These are phyloP conservation scores for Gaeumannomyces sp. DNA, from an alignment of 2,329 filamentous ascomycete genomes.

Conservation along the genomic window DNA sequence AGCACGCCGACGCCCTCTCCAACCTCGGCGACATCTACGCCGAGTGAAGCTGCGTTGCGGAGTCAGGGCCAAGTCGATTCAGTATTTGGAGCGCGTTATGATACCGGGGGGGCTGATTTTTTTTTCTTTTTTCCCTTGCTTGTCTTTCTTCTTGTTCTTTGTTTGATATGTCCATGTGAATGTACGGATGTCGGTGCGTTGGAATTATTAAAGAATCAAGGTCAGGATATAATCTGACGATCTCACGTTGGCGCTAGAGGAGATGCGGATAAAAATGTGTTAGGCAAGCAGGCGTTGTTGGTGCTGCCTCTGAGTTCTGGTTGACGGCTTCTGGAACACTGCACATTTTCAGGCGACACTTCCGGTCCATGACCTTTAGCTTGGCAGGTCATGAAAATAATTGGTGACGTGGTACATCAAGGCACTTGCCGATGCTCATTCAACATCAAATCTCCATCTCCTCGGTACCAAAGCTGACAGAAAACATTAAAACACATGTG, in stretches of 20 bases:
- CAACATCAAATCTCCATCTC: not conserved
- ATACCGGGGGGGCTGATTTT: not conserved
- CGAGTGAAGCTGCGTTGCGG: not conserved
- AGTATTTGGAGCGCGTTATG: not conserved
- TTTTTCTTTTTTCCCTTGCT: not conserved
- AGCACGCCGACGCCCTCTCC: not conserved
- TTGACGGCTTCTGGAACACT: too few species aligned
- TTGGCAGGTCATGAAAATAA: too few species aligned
- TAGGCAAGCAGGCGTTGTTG: not conserved
- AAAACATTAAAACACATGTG: not conserved
- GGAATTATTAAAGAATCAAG: not conserved
- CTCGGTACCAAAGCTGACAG: not conserved
- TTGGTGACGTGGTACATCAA: too few species aligned
- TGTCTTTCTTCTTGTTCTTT: not conserved
- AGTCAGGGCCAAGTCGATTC: too few species aligned
- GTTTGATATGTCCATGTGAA: not conserved
- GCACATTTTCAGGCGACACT: too few species aligned
- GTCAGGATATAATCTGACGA: not conserved
- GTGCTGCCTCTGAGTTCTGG: too few species aligned
- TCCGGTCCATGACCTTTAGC: too few species aligned
- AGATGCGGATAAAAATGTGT: not conserved
- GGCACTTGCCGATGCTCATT: too few species aligned
- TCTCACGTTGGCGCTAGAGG: not conserved
- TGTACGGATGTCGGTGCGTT: not conserved
- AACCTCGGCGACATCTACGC: not conserved